These are phyloP conservation scores for Exophiala lecanii-corni DNA, from an alignment of 2,329 filamentous ascomycete species.

Conservation along the genomic window DNA sequence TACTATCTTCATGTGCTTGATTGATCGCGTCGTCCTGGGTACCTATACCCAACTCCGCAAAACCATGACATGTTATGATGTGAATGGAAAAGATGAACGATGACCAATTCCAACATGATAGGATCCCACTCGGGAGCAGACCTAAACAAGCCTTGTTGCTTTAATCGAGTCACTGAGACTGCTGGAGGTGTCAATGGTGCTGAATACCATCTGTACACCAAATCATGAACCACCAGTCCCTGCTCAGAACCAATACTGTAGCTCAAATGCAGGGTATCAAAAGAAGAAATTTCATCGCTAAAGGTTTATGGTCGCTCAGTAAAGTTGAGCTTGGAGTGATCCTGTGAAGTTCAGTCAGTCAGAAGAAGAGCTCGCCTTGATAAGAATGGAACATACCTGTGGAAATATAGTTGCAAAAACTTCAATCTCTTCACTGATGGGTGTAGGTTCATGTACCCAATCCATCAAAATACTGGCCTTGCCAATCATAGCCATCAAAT, in stretches of 20 bases:
- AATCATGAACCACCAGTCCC: too few species aligned
- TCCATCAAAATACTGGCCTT: constrained; percentile 83
- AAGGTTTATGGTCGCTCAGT: constrained; percentile 39
- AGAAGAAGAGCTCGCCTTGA: too few species aligned
- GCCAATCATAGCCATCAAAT: constrained; percentile 82
- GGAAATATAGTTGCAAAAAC: constrained; percentile 99
- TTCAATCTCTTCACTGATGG: constrained; percentile 86
- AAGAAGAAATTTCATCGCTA: background rate
- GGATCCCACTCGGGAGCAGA: too few species aligned
- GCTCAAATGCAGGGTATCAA: constrained; percentile 12
- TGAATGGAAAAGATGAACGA: too few species aligned
- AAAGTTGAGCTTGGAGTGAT: constrained; percentile 78
- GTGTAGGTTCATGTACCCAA: constrained; percentile 85
- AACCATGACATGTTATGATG: too few species aligned
- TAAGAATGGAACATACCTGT: constrained; percentile 62
- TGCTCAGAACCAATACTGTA: constrained; percentile 9
- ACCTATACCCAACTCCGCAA: too few species aligned
- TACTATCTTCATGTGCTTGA: too few species aligned
- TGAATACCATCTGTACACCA: constrained; percentile 7
- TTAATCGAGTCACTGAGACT: too few species aligned
- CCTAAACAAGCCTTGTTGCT: too few species aligned
- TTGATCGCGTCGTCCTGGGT: too few species aligned
- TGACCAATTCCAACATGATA: too few species aligned
- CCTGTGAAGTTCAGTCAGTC: constrained; percentile 46
- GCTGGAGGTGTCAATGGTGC: background rate